These are phyloP conservation scores for Dactylellina sp. DNA, from an alignment of 2,329 filamentous ascomycete species.

Conservation along the genomic window DNA sequence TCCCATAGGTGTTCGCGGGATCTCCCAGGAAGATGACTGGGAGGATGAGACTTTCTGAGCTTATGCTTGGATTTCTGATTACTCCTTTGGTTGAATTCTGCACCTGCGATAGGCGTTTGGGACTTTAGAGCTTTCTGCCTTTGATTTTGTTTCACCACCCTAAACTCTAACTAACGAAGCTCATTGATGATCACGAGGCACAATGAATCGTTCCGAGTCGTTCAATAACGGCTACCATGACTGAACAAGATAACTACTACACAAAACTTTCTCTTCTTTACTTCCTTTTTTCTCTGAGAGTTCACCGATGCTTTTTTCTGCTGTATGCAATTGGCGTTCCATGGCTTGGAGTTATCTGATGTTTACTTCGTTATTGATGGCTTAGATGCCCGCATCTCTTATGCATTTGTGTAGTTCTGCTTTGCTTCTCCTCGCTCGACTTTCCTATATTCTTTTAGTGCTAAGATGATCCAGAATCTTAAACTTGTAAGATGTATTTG, in stretches of 20 bases:
- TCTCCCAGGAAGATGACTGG: conserved; percentile 47
- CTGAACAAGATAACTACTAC: conserved; percentile 28
- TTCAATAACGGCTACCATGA: conserved; percentile 37
- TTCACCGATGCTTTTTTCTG: conserved; percentile 2
- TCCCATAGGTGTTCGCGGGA: conserved; percentile 20
- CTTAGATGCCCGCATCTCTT: background rate
- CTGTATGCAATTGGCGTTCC: conserved; percentile 28
- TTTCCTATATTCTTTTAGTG: conserved; percentile 22
- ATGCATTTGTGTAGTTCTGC: background rate
- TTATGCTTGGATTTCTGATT: conserved; percentile 5
- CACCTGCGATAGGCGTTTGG: conserved; percentile 9
- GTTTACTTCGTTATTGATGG: background rate
- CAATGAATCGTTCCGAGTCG: conserved; percentile 55
- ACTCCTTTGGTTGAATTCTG: conserved; percentile 5
- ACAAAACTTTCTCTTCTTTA: conserved; percentile 10
- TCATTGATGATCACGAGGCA: conserved; percentile 55
- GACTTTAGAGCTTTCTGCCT: conserved; percentile 5
- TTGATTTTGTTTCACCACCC: conserved; percentile 13
- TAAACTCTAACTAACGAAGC: conserved; percentile 42
- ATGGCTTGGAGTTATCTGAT: conserved; percentile 26
- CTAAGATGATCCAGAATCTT: conserved; percentile 9
- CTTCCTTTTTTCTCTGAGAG: conserved; percentile 1
- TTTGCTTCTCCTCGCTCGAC: background rate
- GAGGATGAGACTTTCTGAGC: conserved; percentile 45
- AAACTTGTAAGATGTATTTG: background rate